A percentile compares a stretch with the other conserved stretches of the same genome.
These are phyloP conservation scores for Mycothermus thermophilus DNA, from an alignment of 495 filamentous ascomycete species.

Conservation along the genomic window DNA sequence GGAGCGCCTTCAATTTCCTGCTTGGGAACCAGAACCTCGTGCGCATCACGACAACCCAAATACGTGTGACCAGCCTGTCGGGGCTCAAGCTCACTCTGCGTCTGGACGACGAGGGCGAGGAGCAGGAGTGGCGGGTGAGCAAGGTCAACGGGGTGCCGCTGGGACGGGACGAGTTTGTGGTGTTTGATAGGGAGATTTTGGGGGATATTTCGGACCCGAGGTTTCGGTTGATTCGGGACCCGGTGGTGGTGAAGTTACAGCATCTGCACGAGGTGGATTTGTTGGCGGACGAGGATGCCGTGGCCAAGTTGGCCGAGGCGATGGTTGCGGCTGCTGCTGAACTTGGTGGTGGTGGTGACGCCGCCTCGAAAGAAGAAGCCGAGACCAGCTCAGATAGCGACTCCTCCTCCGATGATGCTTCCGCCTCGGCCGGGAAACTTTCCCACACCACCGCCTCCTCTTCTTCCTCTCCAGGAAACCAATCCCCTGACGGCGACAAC, in stretches of 20 bases:
- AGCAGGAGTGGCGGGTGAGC: conserved; percentile 49
- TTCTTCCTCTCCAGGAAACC: no score
- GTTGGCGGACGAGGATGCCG: conserved; percentile 32
- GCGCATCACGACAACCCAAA: conserved; percentile 47
- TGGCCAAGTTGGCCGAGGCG: background rate
- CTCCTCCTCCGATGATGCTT: background rate
- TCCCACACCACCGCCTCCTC: background rate
- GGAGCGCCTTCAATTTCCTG: conserved; percentile 43
- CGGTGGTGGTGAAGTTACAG: conserved; percentile 53
- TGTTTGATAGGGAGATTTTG: conserved; percentile 62
- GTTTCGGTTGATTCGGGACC: conserved; percentile 66
- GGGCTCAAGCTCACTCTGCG: conserved; percentile 70
- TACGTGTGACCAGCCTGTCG: conserved; percentile 63
- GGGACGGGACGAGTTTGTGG: conserved; percentile 81
- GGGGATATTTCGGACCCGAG: conserved; percentile 66
- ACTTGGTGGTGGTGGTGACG: no score
- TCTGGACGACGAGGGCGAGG: conserved; percentile 40
- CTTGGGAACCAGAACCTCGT: conserved; percentile 34
- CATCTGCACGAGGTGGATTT: conserved; percentile 26
- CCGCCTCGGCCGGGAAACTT: background rate
- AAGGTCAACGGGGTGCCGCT: conserved; percentile 68
- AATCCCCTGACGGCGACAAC: background rate
- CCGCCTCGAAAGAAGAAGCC: no score
- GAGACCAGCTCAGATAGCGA: no score
- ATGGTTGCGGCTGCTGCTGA: background rate